Evolutionary conservation across 164 flowering plant species (phyloP).

Genomic region (Dillenia turbinata): DNA sequence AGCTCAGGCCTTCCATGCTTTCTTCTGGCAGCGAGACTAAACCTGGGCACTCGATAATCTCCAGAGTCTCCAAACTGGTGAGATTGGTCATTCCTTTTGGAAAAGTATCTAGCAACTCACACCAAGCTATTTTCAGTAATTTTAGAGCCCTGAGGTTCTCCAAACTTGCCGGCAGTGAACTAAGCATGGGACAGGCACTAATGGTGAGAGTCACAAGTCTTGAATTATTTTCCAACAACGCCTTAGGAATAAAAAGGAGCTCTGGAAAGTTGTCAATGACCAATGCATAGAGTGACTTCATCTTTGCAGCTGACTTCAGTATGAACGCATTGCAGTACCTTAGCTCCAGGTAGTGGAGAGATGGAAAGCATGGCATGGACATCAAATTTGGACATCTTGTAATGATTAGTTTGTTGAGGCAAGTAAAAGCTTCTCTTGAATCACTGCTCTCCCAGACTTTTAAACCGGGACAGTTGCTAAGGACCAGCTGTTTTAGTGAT

Average conservation of each 20-base stretch:
- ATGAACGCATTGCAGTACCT: conserved; percentile 1
- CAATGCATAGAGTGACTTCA: conserved; percentile 2
- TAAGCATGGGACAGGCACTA: conserved; percentile 11
- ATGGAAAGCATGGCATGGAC: conserved; percentile 5
- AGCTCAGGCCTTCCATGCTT: background rate
- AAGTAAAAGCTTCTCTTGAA: conserved; percentile 6
- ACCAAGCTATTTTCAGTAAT: conserved; percentile 9
- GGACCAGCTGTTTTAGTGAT: conserved; percentile 2
- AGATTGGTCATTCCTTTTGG: conserved; percentile 2
- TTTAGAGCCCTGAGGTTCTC: background rate
- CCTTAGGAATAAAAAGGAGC: background rate
- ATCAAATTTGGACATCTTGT: conserved; percentile 6
- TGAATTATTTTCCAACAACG: background rate
- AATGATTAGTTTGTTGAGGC: conserved; percentile 4
- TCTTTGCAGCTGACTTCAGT: background rate
- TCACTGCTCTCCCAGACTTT: conserved; percentile 3
- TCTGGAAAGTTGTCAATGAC: conserved; percentile 3
- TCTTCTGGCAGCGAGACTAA: conserved; percentile 1
- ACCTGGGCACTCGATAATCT: conserved; percentile 5
- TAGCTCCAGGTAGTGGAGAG: conserved; percentile 15
- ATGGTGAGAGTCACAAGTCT: conserved; percentile 3
- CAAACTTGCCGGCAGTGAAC: background rate
- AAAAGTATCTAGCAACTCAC: background rate
- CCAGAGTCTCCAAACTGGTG: conserved; percentile 8
- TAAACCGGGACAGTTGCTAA: conserved; percentile 3